Percentiles rank a stretch among this genome's conserved stretches.
Evolutionary conservation across 2,329 filamentous ascomycete species (phyloP).

Genomic region (Calonectria ilicicola): DNA sequence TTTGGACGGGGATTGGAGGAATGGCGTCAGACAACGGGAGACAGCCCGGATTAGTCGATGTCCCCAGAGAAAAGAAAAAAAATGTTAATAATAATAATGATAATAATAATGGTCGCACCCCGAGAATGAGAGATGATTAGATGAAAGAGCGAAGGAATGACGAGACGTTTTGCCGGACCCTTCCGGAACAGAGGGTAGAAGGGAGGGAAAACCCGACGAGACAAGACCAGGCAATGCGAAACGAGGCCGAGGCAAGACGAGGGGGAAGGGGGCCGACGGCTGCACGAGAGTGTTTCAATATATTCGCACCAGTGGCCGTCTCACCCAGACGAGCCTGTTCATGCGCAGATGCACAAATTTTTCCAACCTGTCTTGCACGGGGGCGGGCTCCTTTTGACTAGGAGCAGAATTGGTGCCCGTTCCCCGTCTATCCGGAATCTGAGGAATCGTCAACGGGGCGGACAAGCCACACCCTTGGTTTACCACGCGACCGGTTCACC

Average conservation of each 20-base stretch:
- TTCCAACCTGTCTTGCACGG: not conserved
- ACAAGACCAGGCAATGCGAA: not conserved
- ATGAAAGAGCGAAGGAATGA: slow-evolving; percentile 2
- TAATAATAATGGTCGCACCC: too few species aligned
- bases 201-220: not conserved
- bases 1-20: slow-evolving; percentile 5
- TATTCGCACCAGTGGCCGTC: slow-evolving; percentile 7
- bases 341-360: slow-evolving; percentile 9
- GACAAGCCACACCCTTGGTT: slow-evolving; percentile 31
- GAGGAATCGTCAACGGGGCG: slow-evolving; percentile 12
- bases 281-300: slow-evolving; percentile 9
- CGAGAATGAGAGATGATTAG: slow-evolving; percentile 10
- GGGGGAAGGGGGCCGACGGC: not conserved
- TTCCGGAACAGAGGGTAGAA: not conserved
- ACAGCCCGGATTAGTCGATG: slow-evolving; percentile 4
- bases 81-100: too few species aligned
- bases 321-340: slow-evolving; percentile 8
- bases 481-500: slow-evolving; percentile 40
- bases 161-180: not conserved
- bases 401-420: not conserved
- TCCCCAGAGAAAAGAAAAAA: not conserved
- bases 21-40: slow-evolving; percentile 2
- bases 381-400: slow-evolving; percentile 13
- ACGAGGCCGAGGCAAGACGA: not conserved
- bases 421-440: slow-evolving; percentile 7